These are phyloP conservation scores for Zygnema circumcarinatum DNA, from an alignment of 139 green algal genomes.

Conservation along the genomic window DNA sequence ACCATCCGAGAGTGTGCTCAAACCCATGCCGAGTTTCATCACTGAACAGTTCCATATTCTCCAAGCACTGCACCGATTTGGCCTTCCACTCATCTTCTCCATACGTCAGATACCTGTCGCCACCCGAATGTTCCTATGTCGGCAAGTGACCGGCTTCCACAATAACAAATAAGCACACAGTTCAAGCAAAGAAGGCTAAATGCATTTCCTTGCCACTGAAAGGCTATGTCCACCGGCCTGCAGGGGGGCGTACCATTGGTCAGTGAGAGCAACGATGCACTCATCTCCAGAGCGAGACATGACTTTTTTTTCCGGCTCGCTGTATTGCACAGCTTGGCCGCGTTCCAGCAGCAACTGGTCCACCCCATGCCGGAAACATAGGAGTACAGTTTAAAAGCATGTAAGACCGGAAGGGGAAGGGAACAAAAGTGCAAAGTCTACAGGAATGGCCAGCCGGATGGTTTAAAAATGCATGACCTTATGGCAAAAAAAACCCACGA, in stretches of 20 bases:
- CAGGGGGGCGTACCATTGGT: constrained; percentile 83
- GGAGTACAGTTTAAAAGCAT: no score
- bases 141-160: not conserved
- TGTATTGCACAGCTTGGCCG: constrained; percentile 84
- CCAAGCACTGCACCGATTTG: constrained; percentile 69
- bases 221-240: not conserved
- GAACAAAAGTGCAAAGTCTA: no score
- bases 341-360: constrained; percentile 76
- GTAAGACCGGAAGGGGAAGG: no score
- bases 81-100: constrained; percentile 85
- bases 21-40: constrained; percentile 72
- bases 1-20: constrained; percentile 87
- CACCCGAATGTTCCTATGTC: not conserved
- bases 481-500: no score
- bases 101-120: constrained; percentile 81
- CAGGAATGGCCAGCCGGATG: no score
- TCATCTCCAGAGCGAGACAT: constrained; percentile 90
- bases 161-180: not conserved
- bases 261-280: constrained; percentile 97
- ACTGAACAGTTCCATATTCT: constrained; percentile 79
- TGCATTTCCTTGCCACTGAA: not conserved
- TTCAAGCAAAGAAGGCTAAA: not conserved
- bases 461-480: no score
- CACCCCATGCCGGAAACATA: not conserved
- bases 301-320: constrained; percentile 78